Evolutionary conservation across 345 rosid species (phyloP).

Genomic region (Geranium brycei): DNA sequence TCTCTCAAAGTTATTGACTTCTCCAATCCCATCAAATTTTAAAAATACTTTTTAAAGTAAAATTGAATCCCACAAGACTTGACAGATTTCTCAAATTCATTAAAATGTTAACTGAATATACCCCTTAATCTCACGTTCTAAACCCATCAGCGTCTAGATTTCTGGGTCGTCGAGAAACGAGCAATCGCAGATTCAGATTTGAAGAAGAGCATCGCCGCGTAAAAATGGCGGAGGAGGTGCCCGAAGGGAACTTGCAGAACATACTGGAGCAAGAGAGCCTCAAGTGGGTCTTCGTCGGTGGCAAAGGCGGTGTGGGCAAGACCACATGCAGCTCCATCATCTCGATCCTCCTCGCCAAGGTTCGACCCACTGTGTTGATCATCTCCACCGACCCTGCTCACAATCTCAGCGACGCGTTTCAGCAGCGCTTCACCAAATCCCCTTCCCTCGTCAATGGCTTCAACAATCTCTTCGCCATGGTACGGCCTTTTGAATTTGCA

Average conservation of each 20-base stretch:
- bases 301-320: constrained; percentile 97
- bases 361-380: constrained; percentile 87
- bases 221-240: constrained; percentile 27
- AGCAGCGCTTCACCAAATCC: constrained; percentile 77
- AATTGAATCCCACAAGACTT: too few species aligned
- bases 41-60: too few species aligned
- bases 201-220: too few species aligned
- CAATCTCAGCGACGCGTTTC: constrained; percentile 98
- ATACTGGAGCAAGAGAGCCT: constrained; percentile 72
- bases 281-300: constrained; percentile 98
- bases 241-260: constrained; percentile 66
- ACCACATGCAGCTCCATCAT: constrained; percentile 94
- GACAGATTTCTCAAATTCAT: too few species aligned
- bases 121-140: too few species aligned
- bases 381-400: constrained; percentile 99
- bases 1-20: too few species aligned
- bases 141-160: too few species aligned
- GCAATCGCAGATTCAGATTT: too few species aligned
- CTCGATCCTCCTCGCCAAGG: constrained; percentile 60
- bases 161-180: too few species aligned
- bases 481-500: constrained; percentile 6
- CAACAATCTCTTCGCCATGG: constrained; percentile 92
- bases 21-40: too few species aligned
- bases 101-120: too few species aligned
- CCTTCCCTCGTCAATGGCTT: constrained; percentile 90